phyloP scores from a whole-genome alignment of 2,329 filamentous ascomycete genomes.

The Diaporthe batatas region DNA sequence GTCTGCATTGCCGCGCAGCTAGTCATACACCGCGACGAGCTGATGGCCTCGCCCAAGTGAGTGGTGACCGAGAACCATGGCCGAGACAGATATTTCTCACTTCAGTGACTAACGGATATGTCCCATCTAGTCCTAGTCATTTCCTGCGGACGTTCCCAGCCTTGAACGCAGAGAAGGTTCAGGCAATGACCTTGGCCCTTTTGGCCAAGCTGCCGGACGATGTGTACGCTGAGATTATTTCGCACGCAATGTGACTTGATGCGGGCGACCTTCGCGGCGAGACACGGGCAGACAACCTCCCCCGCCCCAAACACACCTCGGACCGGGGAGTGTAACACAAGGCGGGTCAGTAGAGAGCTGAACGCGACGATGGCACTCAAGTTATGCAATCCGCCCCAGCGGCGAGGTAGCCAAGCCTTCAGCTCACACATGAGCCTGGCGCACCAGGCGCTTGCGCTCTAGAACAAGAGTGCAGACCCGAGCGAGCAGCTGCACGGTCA shows the following conservation, averaged over 20 bases:
- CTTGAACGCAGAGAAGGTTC: slow-evolving; percentile 85
- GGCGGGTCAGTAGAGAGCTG: not conserved
- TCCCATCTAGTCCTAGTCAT: slow-evolving; percentile 81
- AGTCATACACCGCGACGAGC: slow-evolving; percentile 85
- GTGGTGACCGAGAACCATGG: slow-evolving; percentile 13
- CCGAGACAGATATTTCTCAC: not conserved
- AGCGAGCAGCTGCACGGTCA: slow-evolving; percentile 2
- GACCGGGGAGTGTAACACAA: not conserved
- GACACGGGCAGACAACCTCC: not conserved
- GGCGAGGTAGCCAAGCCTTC: not conserved
- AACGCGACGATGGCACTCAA: not conserved
- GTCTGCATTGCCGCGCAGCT: slow-evolving; percentile 97
- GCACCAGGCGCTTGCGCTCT: not conserved
- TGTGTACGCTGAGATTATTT: slow-evolving; percentile 89
- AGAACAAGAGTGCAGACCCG: not conserved
- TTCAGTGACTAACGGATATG: slow-evolving; percentile 1
- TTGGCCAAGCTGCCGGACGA: slow-evolving; percentile 92
- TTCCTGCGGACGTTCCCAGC: slow-evolving; percentile 89
- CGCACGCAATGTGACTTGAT: slow-evolving; percentile 78
- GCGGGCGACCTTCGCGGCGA: not conserved
- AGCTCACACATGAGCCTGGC: not conserved
- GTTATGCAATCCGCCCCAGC: not conserved
- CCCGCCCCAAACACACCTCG: not conserved
- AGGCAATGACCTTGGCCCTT: slow-evolving; percentile 86
- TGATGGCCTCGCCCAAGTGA: slow-evolving; percentile 87